A percentile compares a stretch with the other conserved stretches of the same genome.
These are phyloP conservation scores for Calvatia gigantea DNA, from an alignment of 768 basidiomycete species.

Conservation along the genomic window DNA sequence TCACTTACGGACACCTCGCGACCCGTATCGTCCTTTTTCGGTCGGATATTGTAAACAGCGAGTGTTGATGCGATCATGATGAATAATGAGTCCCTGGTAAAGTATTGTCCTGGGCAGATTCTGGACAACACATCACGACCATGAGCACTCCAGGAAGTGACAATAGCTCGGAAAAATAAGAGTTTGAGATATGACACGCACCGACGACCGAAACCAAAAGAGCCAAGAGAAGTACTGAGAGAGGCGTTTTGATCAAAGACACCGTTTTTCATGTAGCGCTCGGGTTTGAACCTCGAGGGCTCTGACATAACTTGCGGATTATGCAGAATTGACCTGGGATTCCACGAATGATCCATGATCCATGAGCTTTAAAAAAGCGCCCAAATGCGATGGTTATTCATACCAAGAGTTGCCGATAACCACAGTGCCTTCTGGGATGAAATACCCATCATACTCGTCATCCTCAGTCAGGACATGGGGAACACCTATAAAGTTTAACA, in stretches of 20 bases:
- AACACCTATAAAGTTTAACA: slow-evolving; percentile 18
- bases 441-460: slow-evolving; percentile 33
- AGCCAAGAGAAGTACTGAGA: background rate
- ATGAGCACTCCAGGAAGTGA: background rate
- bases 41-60: slow-evolving; percentile 13
- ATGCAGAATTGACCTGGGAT: slow-evolving; percentile 17
- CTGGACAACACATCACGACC: slow-evolving; percentile 13
- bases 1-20: background rate
- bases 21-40: slow-evolving; percentile 9
- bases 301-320: slow-evolving; percentile 30
- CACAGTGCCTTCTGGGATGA: slow-evolving; percentile 37
- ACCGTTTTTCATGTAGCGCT: slow-evolving; percentile 29
- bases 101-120: slow-evolving; percentile 39
- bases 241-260: slow-evolving; percentile 16
- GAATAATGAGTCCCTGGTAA: slow-evolving; percentile 39
- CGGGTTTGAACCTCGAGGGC: slow-evolving; percentile 37
- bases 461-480: slow-evolving; percentile 28
- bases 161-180: background rate
- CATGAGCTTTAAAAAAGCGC: background rate
- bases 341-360: background rate
- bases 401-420: slow-evolving; percentile 38
- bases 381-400: too few relatives aligned
- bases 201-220: slow-evolving; percentile 26
- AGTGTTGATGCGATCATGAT: slow-evolving; percentile 17
- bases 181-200: slow-evolving; percentile 1